Percentiles rank a stretch among this genome's conserved stretches.
These are phyloP conservation scores for Durusdinium trenchii DNA, from an alignment of 73 alveolate species.

Conservation along the genomic window DNA sequence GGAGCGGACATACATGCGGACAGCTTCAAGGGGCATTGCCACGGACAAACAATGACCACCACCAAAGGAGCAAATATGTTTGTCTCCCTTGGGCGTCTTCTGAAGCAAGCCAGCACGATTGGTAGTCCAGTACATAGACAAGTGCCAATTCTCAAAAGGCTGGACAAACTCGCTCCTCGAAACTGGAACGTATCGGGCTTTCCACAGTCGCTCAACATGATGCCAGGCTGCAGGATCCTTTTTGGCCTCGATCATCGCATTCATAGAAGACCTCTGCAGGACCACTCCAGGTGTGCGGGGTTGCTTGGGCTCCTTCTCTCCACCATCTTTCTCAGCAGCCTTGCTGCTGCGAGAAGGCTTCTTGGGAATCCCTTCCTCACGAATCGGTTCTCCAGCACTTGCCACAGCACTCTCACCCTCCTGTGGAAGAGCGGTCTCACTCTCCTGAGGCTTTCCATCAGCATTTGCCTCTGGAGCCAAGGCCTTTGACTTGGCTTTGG, in stretches of 20 bases:
- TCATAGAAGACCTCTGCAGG: too few relatives aligned
- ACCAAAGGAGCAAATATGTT: neutral
- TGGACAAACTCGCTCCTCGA: neutral
- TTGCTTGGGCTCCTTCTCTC: too few relatives aligned
- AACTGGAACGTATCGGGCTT: neutral
- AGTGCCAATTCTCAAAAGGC: neutral
- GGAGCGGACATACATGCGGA: neutral
- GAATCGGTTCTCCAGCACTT: too few relatives aligned
- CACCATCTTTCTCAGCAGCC: too few relatives aligned
- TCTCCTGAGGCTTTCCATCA: too few relatives aligned
- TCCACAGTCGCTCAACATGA: neutral
- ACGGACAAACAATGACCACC: neutral
- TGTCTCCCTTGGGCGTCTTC: neutral
- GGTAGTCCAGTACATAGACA: neutral
- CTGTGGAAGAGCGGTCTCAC: too few relatives aligned
- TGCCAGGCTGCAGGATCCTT: neutral
- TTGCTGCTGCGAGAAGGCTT: too few relatives aligned
- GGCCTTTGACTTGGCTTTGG: too few relatives aligned
- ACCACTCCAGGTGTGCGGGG: too few relatives aligned
- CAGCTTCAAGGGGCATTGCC: neutral
- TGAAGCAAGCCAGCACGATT: conserved; percentile 3
- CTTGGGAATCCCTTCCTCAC: too few relatives aligned
- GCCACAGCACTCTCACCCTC: too few relatives aligned
- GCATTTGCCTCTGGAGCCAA: too few relatives aligned
- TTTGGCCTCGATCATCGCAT: neutral